A percentile compares a stretch with the other conserved stretches of the same genome.
Evolutionary conservation across 176 grass and related monocot species (phyloP).

Genomic region (Puccinellia tenuiflora): DNA sequence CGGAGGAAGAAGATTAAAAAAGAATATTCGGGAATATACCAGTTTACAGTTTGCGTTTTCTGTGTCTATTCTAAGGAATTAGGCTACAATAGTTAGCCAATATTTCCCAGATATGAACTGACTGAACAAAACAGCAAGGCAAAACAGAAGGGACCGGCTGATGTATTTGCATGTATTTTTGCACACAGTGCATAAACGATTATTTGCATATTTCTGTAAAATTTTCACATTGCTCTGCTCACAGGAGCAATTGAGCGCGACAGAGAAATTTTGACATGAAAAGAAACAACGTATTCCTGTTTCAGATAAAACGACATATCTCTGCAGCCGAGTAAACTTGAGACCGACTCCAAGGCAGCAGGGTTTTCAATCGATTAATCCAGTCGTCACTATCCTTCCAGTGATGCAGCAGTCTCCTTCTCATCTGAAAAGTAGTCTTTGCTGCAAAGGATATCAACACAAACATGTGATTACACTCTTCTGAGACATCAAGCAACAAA

Average conservation of each 20-base stretch:
- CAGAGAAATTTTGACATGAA: background rate
- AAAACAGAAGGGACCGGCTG: background rate
- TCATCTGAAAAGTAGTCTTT: conserved; percentile 34
- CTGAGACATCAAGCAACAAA: background rate
- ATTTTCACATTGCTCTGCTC: background rate
- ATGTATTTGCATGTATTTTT: background rate
- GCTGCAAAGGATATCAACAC: background rate
- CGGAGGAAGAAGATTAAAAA: too few relatives aligned
- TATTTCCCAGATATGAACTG: background rate
- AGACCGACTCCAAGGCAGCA: background rate
- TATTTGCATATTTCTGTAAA: conserved; percentile 3
- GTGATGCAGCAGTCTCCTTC: background rate
- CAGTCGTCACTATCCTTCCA: conserved; percentile 5
- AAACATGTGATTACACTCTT: background rate
- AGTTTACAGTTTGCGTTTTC: too few relatives aligned
- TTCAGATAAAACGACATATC: background rate
- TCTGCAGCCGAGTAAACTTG: background rate
- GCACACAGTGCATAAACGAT: background rate
- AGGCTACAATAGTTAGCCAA: background rate
- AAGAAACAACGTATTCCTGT: background rate
- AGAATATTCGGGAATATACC: too few relatives aligned
- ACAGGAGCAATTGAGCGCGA: background rate
- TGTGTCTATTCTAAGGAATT: too few relatives aligned
- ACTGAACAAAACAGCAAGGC: background rate
- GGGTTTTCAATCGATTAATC: background rate